Evolutionary conservation across 1,284 basidiomycete species (phyloP).

Genomic region (Pseudomicrostroma phylloplanum): DNA sequence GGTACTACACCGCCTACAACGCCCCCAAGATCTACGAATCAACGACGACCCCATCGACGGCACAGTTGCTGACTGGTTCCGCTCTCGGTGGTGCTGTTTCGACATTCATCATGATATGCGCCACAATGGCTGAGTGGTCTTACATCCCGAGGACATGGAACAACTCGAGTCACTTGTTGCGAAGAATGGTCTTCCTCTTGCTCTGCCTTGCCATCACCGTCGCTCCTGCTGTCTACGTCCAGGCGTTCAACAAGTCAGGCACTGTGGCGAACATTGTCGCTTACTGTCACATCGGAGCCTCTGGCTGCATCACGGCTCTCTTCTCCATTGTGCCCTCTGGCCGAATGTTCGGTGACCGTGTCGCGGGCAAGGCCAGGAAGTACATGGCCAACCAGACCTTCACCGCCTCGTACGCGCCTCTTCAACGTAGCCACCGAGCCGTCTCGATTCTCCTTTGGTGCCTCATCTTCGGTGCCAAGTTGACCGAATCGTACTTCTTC

Average conservation of each 20-base stretch:
- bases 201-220: constrained; percentile 46
- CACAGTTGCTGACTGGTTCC: constrained; percentile 41
- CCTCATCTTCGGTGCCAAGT: constrained; percentile 50
- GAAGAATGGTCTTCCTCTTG: constrained; percentile 45
- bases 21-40: constrained; percentile 74
- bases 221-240: constrained; percentile 47
- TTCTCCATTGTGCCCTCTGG: constrained; percentile 48
- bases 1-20: constrained; percentile 62
- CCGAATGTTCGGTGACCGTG: constrained; percentile 49
- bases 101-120: constrained; percentile 46
- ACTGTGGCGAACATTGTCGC: constrained; percentile 37
- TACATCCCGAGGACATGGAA: constrained; percentile 51
- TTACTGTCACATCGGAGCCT: constrained; percentile 39
- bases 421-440: constrained; percentile 36
- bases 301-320: constrained; percentile 43
- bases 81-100: constrained; percentile 49
- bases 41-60: constrained; percentile 49
- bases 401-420: constrained; percentile 46
- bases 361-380: constrained; percentile 49
- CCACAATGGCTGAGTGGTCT: constrained; percentile 47
- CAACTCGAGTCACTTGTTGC: constrained; percentile 49
- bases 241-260: constrained; percentile 36
- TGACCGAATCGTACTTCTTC: constrained; percentile 51
- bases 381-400: constrained; percentile 51
- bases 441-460: constrained; percentile 46